A percentile compares a stretch with the other conserved stretches of the same genome.
phyloP scores from a whole-genome alignment of 179 eudicot species.

The Beta lomatogona region DNA sequence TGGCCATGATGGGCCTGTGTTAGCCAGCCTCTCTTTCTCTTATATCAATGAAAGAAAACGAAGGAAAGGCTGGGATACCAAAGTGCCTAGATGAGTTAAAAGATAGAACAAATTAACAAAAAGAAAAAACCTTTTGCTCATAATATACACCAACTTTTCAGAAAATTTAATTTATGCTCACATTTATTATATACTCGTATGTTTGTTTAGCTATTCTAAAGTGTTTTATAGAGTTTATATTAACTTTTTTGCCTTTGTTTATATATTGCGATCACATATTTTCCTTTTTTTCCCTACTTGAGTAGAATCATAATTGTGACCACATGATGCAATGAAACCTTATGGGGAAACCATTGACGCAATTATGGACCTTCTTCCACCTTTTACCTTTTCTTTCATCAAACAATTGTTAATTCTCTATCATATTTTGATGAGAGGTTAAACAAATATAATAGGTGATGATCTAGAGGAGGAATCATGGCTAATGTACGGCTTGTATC shows the following conservation, averaged over 20 bases:
- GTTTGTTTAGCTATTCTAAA: background rate
- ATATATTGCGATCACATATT: background rate
- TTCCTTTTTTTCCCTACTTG: conserved; percentile 30
- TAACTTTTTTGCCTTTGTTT: background rate
- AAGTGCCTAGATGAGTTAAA: conserved; percentile 38
- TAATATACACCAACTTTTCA: conserved; percentile 20
- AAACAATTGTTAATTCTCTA: background rate
- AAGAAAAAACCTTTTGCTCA: conserved; percentile 22
- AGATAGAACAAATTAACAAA: conserved; percentile 34
- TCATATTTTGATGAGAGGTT: background rate
- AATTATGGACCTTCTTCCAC: conserved; percentile 38
- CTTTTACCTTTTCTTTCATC: conserved; percentile 37
- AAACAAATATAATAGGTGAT: background rate
- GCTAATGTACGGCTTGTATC: background rate
- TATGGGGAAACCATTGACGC: conserved; percentile 46
- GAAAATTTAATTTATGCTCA: background rate
- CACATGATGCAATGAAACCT: conserved; percentile 61
- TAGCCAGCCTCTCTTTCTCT: conserved; percentile 30
- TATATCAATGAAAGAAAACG: conserved; percentile 33
- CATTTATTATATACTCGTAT: background rate
- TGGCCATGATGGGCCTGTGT: conserved; percentile 40
- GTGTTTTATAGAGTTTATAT: background rate
- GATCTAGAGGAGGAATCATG: background rate
- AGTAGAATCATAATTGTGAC: conserved; percentile 60
- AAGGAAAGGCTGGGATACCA: conserved; percentile 29